Evolutionary conservation across 441 rosid genomes (phyloP), one percentile per base, ranked within the genome.

Genomic region (Adansonia gregorii): DNA sequence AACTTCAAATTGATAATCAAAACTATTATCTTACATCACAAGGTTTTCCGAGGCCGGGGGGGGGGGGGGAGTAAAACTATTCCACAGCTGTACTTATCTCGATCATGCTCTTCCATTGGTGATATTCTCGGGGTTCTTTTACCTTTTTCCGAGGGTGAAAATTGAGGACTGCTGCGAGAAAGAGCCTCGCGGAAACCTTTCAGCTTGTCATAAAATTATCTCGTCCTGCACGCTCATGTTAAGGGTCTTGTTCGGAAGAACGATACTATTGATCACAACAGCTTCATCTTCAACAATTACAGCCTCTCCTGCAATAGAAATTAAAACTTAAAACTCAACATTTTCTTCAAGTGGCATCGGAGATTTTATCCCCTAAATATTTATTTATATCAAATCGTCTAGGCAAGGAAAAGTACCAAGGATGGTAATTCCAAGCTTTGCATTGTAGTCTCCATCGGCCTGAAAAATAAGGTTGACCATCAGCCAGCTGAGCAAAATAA

Each of bases 201-300:
- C 2, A 19, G 8, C 27, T 24, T 46, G 3, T 85, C 86, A 91
- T 71, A 93, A 82, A 76, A 93, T 90, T 69, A 89, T 93, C 78
- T 91, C 96, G 0, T 91, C 92, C 67, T 90, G 93, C 56, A 88
- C 93, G 48, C 90, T 88, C 41, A 79, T 61, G 64, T 85, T 88
- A 27, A 92, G 90, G 52, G 83, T 86, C 79, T 92, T 90, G 49
- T 89, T 86, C 24, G 91, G 94, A 55, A 93, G 98, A 77, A 93
- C 94, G 52, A 93, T 90, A 84, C 97, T 85, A 85, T 89, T 90
- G 69, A 82, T 84, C 54, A 93, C 86, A 49, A 89, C 88, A 6
- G 87, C 90, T 85, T 88, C 94, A 82, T 93, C 95, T 83, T 93
- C 98, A 8, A 92, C 95, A 2, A 78, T 85, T 15, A 89, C 95